Evolutionary conservation across 2,329 filamentous ascomycete genomes (phyloP), one percentile per base, ranked within the genome.

Genomic region (Emmonsiellopsis sp.): DNA sequence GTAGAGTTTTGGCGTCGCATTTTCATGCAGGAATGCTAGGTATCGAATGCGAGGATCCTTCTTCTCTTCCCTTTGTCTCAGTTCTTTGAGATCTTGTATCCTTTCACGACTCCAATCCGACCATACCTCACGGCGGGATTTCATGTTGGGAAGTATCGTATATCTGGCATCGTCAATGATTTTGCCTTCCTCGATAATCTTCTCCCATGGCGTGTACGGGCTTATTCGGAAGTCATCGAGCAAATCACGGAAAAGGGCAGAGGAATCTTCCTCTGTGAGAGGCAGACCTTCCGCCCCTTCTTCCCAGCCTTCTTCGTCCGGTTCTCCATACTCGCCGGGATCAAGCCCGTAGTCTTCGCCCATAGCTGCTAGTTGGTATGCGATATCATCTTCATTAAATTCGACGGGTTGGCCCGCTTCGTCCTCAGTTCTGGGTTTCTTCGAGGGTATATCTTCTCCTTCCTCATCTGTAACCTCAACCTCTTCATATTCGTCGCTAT

Each of bases 321-420:
- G 66, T 56, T 85, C 84, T 54, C 85, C 86, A 64, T 89, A 89
- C 63, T 90, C 86, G 50, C 83, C 87, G 0, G 83, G 83, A 40
- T 89, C 87, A 32, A 91, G 76, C 1, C 83, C 88, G 61, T 91
- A 90, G n/a, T 89, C 85, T 60, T 87, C 80, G 52, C 87, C 89
- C 88, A 96, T 95, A 30, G 87, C 85, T 51, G 88, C 87, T 10
- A 98, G 77, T 65, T 98, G 93, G 65, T 85, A 91, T 37, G 89
- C 91, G 62, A 98, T 94, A 64, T 98, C 93, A 51, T 91, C 92
- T 68, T 97, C 93, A 53, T 87, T 88, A 63, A 95, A 95, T 63
- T 96, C 92, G 7, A 93, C 72, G 1, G 76, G 73, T 31, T 73
- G 70, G 10, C 78, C 71, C 10, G 72, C 62, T 58, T 55, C 75